These are phyloP conservation scores for Metschnikowia chrysomelidarum DNA, from an alignment of 805 yeast genomes.

Conservation along the genomic window DNA sequence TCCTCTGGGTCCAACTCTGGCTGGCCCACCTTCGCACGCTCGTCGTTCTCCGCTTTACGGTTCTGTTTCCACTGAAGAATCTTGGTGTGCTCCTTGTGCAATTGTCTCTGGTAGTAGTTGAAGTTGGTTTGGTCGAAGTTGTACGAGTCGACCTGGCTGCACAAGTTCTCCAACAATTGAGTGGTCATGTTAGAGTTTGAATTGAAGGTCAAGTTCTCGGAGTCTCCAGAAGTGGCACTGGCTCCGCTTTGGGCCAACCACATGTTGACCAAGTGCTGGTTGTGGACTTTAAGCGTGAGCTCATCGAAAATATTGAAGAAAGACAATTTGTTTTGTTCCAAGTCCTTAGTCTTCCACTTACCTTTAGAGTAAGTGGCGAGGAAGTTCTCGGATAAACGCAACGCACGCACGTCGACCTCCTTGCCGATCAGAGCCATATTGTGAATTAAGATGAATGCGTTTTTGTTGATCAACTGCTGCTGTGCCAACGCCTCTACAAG, in stretches of 20 bases:
- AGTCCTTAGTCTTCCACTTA: constrained; percentile 63
- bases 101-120: constrained; percentile 77
- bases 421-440: constrained; percentile 68
- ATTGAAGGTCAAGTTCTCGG: constrained; percentile 40
- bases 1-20: constrained; percentile 55
- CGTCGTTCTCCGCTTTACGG: constrained; percentile 62
- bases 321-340: constrained; percentile 58
- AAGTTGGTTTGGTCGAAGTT: constrained; percentile 77
- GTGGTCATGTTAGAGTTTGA: constrained; percentile 44
- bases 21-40: constrained; percentile 57
- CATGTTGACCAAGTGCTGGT: constrained; percentile 63
- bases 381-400: constrained; percentile 63
- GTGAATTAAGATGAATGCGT: constrained; percentile 58
- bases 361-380: constrained; percentile 53
- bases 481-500: constrained; percentile 68
- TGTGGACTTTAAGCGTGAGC: constrained; percentile 61
- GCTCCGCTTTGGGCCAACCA: constrained; percentile 38
- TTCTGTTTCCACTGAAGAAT: constrained; percentile 73
- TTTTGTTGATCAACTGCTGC: constrained; percentile 56
- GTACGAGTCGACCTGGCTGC: constrained; percentile 69
- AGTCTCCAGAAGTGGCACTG: constrained; percentile 23
- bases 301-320: constrained; percentile 70
- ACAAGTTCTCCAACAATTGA: constrained; percentile 57
- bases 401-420: constrained; percentile 67
- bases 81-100: constrained; percentile 66